Base-by-base conservation (phyloP, 2,329 filamentous ascomycete species). In the Penicillium sp. region DNA sequence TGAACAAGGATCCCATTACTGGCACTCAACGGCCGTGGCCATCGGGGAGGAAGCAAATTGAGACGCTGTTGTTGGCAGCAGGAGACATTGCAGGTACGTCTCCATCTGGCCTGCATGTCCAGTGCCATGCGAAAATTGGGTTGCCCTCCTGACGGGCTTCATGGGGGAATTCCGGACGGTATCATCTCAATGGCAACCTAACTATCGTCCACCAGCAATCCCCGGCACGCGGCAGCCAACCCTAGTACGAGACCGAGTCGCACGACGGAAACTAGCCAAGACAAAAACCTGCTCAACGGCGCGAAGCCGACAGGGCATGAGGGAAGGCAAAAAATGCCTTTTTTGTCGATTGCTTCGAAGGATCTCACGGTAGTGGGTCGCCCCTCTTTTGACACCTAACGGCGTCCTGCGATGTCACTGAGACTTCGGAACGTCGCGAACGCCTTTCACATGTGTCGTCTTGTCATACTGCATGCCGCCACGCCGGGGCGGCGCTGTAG, bases 401-500 rank as follows among this genome's bases (percentile, higher is more conserved):
- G 17, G 56, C 54, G 37, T 41, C 38, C 49, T 59, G 50, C 57
- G 58, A 61, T 62, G 60, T 48, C 60, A 64, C 58, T 58, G 50
- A 37, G 49, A 62, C 60, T 57, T 59, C 41, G 54, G 52, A 51
- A 58, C 52, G 52, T 63, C 63, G 60, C 41, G 51, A 68, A 67
- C 54, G 38, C 60, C 50, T 58, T 68, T 68, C 63, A 62, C 61
- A 67, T 68, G 58, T 62, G 47, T 49, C 28, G 37, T 54, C 20
- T 34, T 64, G 60, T 64, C 43, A 65, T 60, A 65, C 61, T 58
- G 35, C 54, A 65, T 56, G 47, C 52, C 38, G 55, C 17, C 28
- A 43, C 58, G 55, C 53, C 51, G 51, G 43, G 52, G 22, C 25
- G 43, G 17, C 10, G 25, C 15, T 20, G 25, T 22, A n/a, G 31